Conservation (phyloP, 768 basidiomycete genomes). For the Cyclocybe cylindracea region DNA sequence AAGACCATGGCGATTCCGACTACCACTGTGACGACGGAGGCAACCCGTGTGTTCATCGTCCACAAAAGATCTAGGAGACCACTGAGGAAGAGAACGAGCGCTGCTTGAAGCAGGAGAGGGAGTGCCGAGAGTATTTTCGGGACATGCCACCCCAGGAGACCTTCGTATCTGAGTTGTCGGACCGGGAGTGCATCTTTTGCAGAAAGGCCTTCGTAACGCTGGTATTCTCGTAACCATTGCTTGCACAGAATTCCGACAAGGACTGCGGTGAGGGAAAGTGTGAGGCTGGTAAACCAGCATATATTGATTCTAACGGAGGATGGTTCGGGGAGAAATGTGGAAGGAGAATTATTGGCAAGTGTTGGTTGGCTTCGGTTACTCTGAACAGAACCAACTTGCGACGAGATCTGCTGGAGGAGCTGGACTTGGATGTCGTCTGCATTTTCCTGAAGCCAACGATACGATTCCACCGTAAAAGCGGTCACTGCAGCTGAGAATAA, state of each 20-base stretch:
- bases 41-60: constrained; percentile 20
- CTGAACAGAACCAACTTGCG: constrained; percentile 5
- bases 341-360: neutral
- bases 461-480: constrained; percentile 24
- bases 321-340: constrained; percentile 8
- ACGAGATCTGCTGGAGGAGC: constrained; percentile 15
- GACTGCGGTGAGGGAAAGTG: constrained; percentile 17
- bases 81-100: constrained; percentile 29
- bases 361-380: neutral
- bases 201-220: constrained; percentile 15
- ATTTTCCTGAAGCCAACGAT: constrained; percentile 20
- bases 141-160: constrained; percentile 28
- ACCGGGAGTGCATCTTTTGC: constrained; percentile 19
- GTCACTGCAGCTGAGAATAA: constrained; percentile 27
- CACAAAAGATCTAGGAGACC: constrained; percentile 30
- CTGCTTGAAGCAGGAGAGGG: constrained; percentile 28
- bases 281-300: constrained; percentile 21
- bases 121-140: constrained; percentile 25
- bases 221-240: constrained; percentile 25
- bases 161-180: constrained; percentile 29
- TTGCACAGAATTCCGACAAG: constrained; percentile 21
- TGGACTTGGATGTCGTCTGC: constrained; percentile 10
- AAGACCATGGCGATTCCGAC: constrained; percentile 20
- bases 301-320: constrained; percentile 17
- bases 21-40: constrained; percentile 15